Percentiles rank a stretch among this genome's conserved stretches.
Evolutionary conservation across 805 yeast species (phyloP).

Genomic region (Candida coquimbonensis): DNA sequence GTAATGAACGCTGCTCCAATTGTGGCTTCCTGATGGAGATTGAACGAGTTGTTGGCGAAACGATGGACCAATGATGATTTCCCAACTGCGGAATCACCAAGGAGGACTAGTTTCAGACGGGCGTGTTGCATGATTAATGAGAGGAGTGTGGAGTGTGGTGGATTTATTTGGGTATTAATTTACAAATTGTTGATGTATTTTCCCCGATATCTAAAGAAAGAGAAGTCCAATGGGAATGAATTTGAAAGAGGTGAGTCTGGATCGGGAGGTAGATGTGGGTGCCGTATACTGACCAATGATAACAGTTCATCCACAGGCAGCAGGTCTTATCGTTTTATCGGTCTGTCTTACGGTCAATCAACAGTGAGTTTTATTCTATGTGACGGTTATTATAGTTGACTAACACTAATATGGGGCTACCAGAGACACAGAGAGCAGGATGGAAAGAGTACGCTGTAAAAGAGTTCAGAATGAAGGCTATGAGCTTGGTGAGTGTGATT

Average conservation of each 20-base stretch:
- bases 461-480: constrained; percentile 3
- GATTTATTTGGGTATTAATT: too few species aligned
- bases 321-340: constrained; percentile 3
- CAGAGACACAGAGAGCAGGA: not conserved
- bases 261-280: not conserved
- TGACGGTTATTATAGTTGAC: too few species aligned
- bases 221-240: not conserved
- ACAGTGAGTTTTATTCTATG: not conserved
- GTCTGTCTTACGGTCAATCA: not conserved
- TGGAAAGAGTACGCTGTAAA: not conserved
- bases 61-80: constrained; percentile 62
- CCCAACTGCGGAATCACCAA: constrained; percentile 67
- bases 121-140: constrained; percentile 2
- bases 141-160: not conserved
- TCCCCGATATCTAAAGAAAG: not conserved
- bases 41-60: constrained; percentile 67
- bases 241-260: constrained; percentile 1
- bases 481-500: not conserved
- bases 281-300: not conserved
- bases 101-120: constrained; percentile 26
- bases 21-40: constrained; percentile 68
- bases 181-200: not conserved
- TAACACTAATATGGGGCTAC: too few species aligned
- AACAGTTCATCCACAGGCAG: constrained; percentile 3
- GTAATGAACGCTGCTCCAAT: constrained; percentile 83